Evolutionary conservation across 306 rosid genomes (phyloP).

Genomic region (Delonix regia): DNA sequence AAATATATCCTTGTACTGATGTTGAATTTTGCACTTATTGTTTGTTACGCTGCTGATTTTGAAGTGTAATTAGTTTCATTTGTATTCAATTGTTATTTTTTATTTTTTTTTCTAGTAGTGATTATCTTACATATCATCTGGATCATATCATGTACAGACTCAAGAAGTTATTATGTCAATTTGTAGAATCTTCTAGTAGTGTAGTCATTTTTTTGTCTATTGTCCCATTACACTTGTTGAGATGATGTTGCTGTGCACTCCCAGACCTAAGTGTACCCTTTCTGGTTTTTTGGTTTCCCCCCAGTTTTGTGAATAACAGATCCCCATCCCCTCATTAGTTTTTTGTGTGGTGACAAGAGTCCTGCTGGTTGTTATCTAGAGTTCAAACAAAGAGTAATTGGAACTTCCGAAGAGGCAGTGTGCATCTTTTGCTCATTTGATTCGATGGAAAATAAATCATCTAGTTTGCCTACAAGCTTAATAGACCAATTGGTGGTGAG

Average conservation of each 20-base stretch:
- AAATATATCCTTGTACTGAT: not conserved
- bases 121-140: not conserved
- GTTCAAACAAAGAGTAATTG: conserved; percentile 16
- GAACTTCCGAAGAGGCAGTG: conserved; percentile 9
- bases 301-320: conserved; percentile 26
- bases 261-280: not conserved
- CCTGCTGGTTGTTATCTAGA: not conserved
- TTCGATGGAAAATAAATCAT: conserved; percentile 51
- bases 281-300: no score
- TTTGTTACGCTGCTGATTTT: not conserved
- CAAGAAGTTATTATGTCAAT: not conserved
- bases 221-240: not conserved
- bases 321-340: not conserved
- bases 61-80: not conserved
- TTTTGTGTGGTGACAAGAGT: not conserved
- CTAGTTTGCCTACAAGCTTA: conserved; percentile 44
- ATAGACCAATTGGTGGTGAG: conserved; percentile 65
- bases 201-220: not conserved
- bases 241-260: not conserved
- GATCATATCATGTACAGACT: not conserved
- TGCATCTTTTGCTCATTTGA: not conserved
- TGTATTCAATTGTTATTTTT: not conserved
- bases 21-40: not conserved
- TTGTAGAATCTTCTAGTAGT: not conserved
- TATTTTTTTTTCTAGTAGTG: not conserved